Evolutionary conservation across 495 filamentous ascomycete genomes (phyloP).

Genomic region (Apodospora peruviana): DNA sequence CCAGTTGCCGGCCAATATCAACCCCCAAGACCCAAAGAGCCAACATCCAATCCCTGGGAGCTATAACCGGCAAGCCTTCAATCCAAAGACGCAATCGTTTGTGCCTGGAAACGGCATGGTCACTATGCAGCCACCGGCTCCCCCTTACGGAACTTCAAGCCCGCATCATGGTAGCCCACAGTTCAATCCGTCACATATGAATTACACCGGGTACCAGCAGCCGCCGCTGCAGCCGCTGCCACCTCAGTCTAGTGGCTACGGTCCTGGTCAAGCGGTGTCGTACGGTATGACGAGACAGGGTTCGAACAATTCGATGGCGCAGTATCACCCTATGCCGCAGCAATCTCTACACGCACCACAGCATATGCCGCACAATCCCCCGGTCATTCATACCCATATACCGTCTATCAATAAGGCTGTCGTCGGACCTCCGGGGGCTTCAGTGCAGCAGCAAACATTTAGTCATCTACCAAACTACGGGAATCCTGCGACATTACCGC

Average conservation of each 20-base stretch:
- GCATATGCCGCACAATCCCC: conserved; percentile 21
- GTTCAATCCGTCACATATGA: conserved; percentile 37
- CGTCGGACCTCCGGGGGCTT: conserved; percentile 23
- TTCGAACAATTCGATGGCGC: conserved; percentile 47
- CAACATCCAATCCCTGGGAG: conserved; percentile 76
- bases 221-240: conserved; percentile 31
- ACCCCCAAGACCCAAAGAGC: conserved; percentile 59
- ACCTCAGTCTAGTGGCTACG: conserved; percentile 22
- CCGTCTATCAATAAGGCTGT: conserved; percentile 20
- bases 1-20: conserved; percentile 65
- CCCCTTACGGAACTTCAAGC: conserved; percentile 27
- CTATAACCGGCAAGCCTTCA: conserved; percentile 79
- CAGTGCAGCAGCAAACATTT: conserved; percentile 30
- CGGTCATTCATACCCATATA: conserved; percentile 33
- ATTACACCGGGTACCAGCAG: conserved; percentile 35
- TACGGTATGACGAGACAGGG: conserved; percentile 51
- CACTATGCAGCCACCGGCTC: conserved; percentile 31
- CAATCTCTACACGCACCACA: conserved; percentile 9
- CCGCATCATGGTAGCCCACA: conserved; percentile 42
- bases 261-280: conserved; percentile 21
- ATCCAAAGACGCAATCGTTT: conserved; percentile 87
- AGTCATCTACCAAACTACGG: conserved; percentile 50
- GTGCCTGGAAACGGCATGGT: conserved; percentile 56
- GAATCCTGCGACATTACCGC: conserved; percentile 50
- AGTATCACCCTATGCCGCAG: conserved; percentile 30